Conservation (phyloP, 116 monocot genomes). For the Trichopus zeylanicus region DNA sequence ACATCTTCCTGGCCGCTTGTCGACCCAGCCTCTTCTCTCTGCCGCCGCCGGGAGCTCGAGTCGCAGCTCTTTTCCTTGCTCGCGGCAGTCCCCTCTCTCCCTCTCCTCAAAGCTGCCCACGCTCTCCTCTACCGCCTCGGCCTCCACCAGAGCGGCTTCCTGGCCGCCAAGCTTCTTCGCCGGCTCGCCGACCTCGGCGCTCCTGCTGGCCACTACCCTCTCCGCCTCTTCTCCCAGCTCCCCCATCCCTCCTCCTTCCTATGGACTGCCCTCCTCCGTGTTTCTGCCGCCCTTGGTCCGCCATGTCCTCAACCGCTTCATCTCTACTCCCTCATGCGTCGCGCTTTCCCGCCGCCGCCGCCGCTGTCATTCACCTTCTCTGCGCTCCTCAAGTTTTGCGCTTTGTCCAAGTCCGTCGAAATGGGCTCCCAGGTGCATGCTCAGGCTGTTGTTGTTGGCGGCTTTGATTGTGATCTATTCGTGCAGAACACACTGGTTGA, state of each 20-base stretch:
- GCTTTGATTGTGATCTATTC: too few relatives aligned
- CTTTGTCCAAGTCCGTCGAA: too few relatives aligned
- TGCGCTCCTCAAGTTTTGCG: conserved; percentile 48
- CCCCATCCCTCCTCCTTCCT: conserved; percentile 53
- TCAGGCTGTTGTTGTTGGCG: too few relatives aligned
- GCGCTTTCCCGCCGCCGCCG: conserved; percentile 10
- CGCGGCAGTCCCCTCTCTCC: conserved; percentile 18
- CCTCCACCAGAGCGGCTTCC: conserved; percentile 37
- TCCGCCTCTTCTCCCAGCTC: conserved; percentile 41
- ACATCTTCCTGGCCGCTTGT: too few relatives aligned
- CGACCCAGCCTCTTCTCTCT: conserved; percentile 1
- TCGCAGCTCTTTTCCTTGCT: conserved; percentile 23
- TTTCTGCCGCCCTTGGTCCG: conserved; percentile 8
- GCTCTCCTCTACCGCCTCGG: conserved; percentile 40
- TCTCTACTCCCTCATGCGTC: conserved; percentile 47
- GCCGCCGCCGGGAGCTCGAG: conserved; percentile 10
- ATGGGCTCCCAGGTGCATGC: conserved; percentile 38
- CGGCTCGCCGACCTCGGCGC: conserved; percentile 27
- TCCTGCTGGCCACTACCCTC: conserved; percentile 19
- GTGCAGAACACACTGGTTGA: too few relatives aligned
- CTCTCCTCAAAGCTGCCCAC: conserved; percentile 36
- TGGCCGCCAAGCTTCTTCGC: conserved; percentile 54
- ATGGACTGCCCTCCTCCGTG: conserved; percentile 50
- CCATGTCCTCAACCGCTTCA: conserved; percentile 14
- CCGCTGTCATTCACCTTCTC: conserved; percentile 70